Base-by-base conservation (phyloP, 768 basidiomycete species). In the Mycena polygramma region DNA sequence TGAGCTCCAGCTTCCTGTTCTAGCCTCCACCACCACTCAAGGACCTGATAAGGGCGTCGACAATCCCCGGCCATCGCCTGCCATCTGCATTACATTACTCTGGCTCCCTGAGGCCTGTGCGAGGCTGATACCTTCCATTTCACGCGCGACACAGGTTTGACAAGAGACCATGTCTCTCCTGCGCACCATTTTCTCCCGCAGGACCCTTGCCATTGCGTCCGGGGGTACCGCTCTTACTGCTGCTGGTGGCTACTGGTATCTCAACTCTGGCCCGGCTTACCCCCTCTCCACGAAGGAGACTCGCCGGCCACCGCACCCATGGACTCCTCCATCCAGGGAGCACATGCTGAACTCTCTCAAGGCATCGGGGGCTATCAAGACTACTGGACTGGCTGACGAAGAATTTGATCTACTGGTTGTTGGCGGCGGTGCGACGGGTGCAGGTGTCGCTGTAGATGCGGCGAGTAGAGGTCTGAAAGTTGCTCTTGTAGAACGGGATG, bases 371-470 rank as follows among this genome's bases (percentile, higher is more conserved):
- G 67, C 73, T n/a, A 73, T 72, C 45, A 70, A 59, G 51, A 71
- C 59, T n/a, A 41, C 57, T 0, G 64, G 72, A 9, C 69, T 78
- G 2, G 83, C 83, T 2, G 84, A 86, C 22, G 86, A 89, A 17
- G 87, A 88, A 58, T 94, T 94, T 71, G 95, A 97, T 80, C 75
- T 96, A 36, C 81, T 97, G 57, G 83, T 98, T 73, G 91, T 98
- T 39, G 97, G 97, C 35, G 97, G 97, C 46, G 97, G 97, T 22
- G 97, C 97, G 7, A 98, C 96, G 2, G 97, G 97, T 58, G 94
- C 96, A 0, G 97, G 98, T 49, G 92, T 96, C n/a, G 97, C 97
- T 10, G 88, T 99, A 15, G 97, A 99, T 79, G 97, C 97, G 53
- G 96, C 94, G 7, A 94, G 90, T 76, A 84, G 97, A 66, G 97